These are phyloP conservation scores for Neopestalotiopsis clavispora DNA, from an alignment of 2,329 filamentous ascomycete genomes.

Conservation along the genomic window DNA sequence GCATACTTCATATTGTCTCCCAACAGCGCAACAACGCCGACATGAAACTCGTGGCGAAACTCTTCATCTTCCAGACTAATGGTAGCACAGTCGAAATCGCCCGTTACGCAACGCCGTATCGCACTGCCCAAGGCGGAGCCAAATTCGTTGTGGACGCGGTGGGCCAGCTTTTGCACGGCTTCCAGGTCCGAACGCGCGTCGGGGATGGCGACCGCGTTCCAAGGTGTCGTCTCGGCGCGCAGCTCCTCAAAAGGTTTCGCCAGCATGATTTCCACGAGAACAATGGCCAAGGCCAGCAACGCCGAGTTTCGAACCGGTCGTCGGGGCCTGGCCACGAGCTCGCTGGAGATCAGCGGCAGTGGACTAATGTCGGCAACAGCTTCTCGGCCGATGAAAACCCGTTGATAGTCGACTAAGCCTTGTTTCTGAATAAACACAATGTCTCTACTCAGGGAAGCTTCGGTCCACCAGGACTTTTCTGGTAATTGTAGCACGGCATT, in stretches of 20 bases:
- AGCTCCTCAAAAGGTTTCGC: not conserved
- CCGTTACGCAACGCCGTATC: not conserved
- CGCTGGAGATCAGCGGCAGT: not conserved
- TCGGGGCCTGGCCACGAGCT: too few species aligned
- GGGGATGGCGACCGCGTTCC: not conserved
- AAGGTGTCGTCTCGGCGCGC: not conserved
- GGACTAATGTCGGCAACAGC: not conserved
- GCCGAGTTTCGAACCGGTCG: not conserved
- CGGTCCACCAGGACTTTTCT: not conserved
- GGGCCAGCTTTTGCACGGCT: not conserved
- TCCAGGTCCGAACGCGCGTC: not conserved
- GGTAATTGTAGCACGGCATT: not conserved
- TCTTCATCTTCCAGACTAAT: not conserved
- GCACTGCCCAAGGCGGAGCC: not conserved
- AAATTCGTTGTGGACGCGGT: not conserved
- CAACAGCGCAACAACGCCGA: not conserved
- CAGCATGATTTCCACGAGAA: constrained; percentile 1
- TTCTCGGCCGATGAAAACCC: not conserved
- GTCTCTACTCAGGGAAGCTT: not conserved
- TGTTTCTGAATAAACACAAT: not conserved
- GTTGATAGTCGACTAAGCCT: not conserved
- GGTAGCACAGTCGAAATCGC: not conserved
- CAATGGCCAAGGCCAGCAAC: not conserved
- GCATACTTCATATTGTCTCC: not conserved
- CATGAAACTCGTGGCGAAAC: not conserved